These are phyloP conservation scores for Penicillium atrosanguineum DNA, from an alignment of 495 filamentous ascomycete species.

Conservation along the genomic window DNA sequence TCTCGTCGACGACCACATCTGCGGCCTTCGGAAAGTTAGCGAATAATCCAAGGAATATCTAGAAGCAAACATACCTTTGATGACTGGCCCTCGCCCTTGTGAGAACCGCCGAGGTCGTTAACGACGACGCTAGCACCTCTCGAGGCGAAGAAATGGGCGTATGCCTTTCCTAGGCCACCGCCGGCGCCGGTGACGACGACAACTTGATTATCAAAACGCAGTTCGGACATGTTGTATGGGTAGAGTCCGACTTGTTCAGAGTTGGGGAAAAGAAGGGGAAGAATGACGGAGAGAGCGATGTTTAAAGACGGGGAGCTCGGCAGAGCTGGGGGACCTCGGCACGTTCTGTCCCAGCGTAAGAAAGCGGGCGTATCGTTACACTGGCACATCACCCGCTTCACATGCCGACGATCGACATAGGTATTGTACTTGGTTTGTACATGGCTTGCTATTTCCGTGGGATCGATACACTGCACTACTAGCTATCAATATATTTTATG, in stretches of 20 bases:
- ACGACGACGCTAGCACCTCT: slow-evolving; percentile 95
- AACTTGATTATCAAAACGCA: slow-evolving; percentile 94
- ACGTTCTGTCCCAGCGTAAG: slow-evolving; percentile 29
- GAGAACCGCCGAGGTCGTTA: slow-evolving; percentile 92
- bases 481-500: neutral
- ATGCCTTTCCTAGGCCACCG: slow-evolving; percentile 90
- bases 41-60: neutral
- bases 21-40: slow-evolving; percentile 63
- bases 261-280: slow-evolving; percentile 20
- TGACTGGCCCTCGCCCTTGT: slow-evolving; percentile 90
- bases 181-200: slow-evolving; percentile 96
- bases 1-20: slow-evolving; percentile 94
- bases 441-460: neutral
- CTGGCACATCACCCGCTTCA: slow-evolving; percentile 36
- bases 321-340: slow-evolving; percentile 42
- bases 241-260: slow-evolving; percentile 20
- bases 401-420: slow-evolving; percentile 31
- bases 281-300: slow-evolving; percentile 26
- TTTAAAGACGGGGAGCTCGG: slow-evolving; percentile 39
- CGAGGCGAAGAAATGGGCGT: slow-evolving; percentile 87
- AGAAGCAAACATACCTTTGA: slow-evolving; percentile 59
- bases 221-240: slow-evolving; percentile 61
- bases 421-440: neutral
- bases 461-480: neutral
- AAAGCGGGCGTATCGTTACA: slow-evolving; percentile 26